A percentile compares a stretch with the other conserved stretches of the same genome.
phyloP scores from a whole-genome alignment of 2,329 filamentous ascomycete species.

The Akanthomyces lecanii region DNA sequence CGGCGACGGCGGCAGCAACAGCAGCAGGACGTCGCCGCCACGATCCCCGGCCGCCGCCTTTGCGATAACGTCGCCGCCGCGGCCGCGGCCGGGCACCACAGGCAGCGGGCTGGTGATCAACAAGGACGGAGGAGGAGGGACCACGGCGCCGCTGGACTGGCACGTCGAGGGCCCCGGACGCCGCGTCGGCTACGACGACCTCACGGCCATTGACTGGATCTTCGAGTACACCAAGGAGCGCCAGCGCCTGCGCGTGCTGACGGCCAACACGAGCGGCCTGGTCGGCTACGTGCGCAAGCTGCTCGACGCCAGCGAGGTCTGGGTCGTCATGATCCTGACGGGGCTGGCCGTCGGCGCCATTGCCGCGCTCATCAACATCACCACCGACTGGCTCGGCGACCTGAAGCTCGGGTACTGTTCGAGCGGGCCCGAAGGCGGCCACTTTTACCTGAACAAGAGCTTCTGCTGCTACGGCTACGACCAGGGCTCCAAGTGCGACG shows the following conservation, averaged over 20 bases:
- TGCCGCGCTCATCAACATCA: conserved; percentile 84
- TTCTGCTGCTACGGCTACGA: conserved; percentile 96
- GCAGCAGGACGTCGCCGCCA: conserved; percentile 20
- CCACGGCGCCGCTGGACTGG: conserved; percentile 68
- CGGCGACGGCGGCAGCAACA: conserved; percentile 15
- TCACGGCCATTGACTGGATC: conserved; percentile 99
- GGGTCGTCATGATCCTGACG: conserved; percentile 81
- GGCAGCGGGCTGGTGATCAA: background rate
- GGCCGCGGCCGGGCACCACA: background rate
- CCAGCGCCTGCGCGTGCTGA: conserved; percentile 75
- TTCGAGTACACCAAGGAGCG: conserved; percentile 97
- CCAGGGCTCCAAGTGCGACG: conserved; percentile 72
- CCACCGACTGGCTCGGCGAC: conserved; percentile 89
- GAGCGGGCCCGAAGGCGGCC: conserved; percentile 68
- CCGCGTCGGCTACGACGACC: conserved; percentile 89
- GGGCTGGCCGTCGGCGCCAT: conserved; percentile 79
- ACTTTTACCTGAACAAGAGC: conserved; percentile 83
- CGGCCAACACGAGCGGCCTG: conserved; percentile 64
- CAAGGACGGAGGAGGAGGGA: conserved; percentile 20
- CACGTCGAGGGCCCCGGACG: conserved; percentile 83
- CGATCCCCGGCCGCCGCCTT: background rate
- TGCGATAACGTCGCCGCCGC: background rate
- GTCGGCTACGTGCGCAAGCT: conserved; percentile 69
- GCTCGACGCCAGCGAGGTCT: conserved; percentile 83
- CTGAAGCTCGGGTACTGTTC: conserved; percentile 87